phyloP scores from a whole-genome alignment of 2,329 filamentous ascomycete genomes.

The Didymella pomorum region DNA sequence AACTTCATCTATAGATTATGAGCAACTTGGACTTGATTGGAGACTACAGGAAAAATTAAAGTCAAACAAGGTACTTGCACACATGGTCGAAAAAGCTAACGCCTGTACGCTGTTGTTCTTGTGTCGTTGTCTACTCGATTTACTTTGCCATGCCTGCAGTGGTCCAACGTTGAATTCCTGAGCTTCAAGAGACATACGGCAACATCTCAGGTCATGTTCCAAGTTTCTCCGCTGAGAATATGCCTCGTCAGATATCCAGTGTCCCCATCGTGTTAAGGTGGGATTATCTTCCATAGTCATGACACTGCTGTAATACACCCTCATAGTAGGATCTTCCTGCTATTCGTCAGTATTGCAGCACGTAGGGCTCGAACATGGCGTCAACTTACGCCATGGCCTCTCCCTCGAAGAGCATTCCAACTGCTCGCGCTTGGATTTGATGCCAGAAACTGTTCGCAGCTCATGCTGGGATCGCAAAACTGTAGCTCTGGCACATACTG shows the following conservation, averaged over 20 bases:
- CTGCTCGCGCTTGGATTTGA: background rate
- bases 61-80: too few relatives aligned
- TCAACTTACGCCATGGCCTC: background rate
- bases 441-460: background rate
- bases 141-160: too few relatives aligned
- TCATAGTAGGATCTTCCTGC: background rate
- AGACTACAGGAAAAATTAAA: too few relatives aligned
- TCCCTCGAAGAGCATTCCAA: background rate
- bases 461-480: background rate
- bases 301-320: background rate
- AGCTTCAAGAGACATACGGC: too few relatives aligned
- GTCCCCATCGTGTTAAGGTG: background rate
- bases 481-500: background rate
- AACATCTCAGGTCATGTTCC: too few relatives aligned
- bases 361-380: background rate
- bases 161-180: background rate
- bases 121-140: too few relatives aligned
- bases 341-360: background rate
- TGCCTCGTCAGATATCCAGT: background rate
- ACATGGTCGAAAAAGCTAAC: too few relatives aligned
- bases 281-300: too few relatives aligned
- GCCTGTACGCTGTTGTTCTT: too few relatives aligned
- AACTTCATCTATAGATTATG: too few relatives aligned
- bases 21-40: too few relatives aligned
- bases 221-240: background rate